These are phyloP conservation scores for Globisporangium uncinulatum DNA, from an alignment of 352 stramenopile species.

Conservation along the genomic window DNA sequence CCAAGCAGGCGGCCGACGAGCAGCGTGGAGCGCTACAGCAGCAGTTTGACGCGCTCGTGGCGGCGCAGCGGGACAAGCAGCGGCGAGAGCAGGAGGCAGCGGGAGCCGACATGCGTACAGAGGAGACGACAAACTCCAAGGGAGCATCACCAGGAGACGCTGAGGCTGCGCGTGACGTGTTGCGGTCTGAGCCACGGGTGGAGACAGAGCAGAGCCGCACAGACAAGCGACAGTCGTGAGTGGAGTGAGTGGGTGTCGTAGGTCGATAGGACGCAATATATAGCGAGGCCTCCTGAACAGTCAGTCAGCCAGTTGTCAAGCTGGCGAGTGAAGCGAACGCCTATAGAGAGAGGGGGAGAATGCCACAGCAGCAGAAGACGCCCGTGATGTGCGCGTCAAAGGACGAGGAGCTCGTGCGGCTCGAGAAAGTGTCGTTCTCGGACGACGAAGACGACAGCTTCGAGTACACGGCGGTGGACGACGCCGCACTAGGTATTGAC, in stretches of 20 bases:
- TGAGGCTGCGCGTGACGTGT: too few species aligned
- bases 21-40: slow-evolving; percentile 67
- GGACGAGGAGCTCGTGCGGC: slow-evolving; percentile 74
- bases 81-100: slow-evolving; percentile 15
- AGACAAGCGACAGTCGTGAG: too few species aligned
- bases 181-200: too few species aligned
- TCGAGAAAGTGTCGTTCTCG: slow-evolving; percentile 82
- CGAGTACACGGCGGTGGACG: slow-evolving; percentile 74
- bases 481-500: slow-evolving; percentile 36
- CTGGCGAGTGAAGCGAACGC: background rate
- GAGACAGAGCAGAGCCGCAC: too few species aligned
- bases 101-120: too few species aligned
- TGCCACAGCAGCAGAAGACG: slow-evolving; percentile 13
- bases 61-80: slow-evolving; percentile 52
- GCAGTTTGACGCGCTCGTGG: slow-evolving; percentile 63
- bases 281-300: background rate
- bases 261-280: too few species aligned
- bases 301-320: background rate
- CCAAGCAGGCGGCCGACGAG: slow-evolving; percentile 66
- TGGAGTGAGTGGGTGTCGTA: too few species aligned
- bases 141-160: background rate
- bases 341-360: background rate
- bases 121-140: background rate
- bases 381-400: background rate
- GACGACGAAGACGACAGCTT: slow-evolving; percentile 88